Evolutionary conservation across 78 protist species (phyloP).

Genomic region (Cyanophora paradoxa): DNA sequence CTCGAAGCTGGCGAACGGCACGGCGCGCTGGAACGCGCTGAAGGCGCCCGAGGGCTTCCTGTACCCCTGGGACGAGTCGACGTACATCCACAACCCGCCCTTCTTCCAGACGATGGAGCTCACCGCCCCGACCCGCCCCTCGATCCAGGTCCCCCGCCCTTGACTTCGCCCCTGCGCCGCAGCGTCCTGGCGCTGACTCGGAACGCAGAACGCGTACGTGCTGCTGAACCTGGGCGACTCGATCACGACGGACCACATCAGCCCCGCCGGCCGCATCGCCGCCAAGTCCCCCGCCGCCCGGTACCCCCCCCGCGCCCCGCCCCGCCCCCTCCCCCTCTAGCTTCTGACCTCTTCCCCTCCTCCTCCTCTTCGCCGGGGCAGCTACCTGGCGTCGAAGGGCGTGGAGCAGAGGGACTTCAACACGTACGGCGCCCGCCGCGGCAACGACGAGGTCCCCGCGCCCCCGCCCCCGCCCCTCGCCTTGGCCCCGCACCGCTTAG

Average conservation of each 20-base stretch:
- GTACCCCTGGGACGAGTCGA: constrained; percentile 79
- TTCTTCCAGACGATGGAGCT: constrained; percentile 59
- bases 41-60: constrained; percentile 43
- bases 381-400: constrained; percentile 21
- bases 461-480: too few species aligned
- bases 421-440: constrained; percentile 84
- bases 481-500: too few species aligned
- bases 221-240: constrained; percentile 77
- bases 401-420: constrained; percentile 63
- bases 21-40: constrained; percentile 61
- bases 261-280: constrained; percentile 55
- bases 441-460: constrained; percentile 70
- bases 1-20: constrained; percentile 56
- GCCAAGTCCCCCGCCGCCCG: constrained; percentile 66
- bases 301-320: constrained; percentile 17
- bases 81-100: constrained; percentile 78
- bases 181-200: background rate
- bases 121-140: background rate
- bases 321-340: background rate
- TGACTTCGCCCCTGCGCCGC: background rate
- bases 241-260: constrained; percentile 80
- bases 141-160: background rate
- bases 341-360: too few species aligned
- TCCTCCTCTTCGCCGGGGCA: too few species aligned
- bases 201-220: constrained; percentile 44